These are phyloP conservation scores for Circinella minor DNA, from an alignment of 371 early-diverging fungal species.

Conservation along the genomic window DNA sequence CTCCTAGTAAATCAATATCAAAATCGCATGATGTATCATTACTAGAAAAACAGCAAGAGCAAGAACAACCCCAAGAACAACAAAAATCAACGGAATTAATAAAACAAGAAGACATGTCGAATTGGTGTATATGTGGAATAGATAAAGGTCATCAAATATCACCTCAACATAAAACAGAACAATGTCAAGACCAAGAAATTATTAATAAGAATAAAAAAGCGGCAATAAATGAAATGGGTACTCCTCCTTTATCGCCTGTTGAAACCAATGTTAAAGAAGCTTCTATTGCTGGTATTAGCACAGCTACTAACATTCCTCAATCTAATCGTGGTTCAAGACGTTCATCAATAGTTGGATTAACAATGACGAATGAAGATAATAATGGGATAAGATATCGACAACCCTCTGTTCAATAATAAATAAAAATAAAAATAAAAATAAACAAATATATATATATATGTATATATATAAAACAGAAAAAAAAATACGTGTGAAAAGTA, in stretches of 20 bases:
- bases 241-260: conserved; percentile 11
- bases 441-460: background rate
- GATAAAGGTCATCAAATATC: no score
- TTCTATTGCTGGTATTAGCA: background rate
- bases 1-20: no score
- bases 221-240: background rate
- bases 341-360: background rate
- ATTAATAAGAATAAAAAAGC: background rate
- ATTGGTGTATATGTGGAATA: conserved; percentile 15
- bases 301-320: conserved; percentile 12
- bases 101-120: conserved; percentile 2
- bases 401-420: background rate
- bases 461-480: background rate
- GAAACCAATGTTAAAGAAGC: background rate
- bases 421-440: background rate
- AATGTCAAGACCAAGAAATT: background rate
- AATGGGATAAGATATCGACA: background rate
- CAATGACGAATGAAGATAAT: background rate
- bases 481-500: background rate
- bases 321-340: conserved; percentile 5
- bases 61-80: background rate
- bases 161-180: background rate
- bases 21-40: background rate
- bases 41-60: background rate
- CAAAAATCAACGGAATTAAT: background rate